Evolutionary conservation across 2,329 filamentous ascomycete species (phyloP).

Genomic region (Zopfia rhizophila): DNA sequence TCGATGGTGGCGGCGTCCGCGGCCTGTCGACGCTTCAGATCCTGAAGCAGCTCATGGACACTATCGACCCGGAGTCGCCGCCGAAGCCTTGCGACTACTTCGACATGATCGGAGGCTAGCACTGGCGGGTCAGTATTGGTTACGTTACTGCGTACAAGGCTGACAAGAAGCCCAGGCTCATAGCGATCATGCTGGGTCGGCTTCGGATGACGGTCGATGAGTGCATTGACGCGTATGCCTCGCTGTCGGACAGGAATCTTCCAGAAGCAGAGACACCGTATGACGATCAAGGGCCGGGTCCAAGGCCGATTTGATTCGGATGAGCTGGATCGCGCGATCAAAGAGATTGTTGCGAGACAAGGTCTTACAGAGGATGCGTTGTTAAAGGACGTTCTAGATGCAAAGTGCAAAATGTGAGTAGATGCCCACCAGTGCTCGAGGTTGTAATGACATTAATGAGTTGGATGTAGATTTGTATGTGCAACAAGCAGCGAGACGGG

Average conservation of each 20-base stretch:
- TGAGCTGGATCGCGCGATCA: constrained; percentile 25
- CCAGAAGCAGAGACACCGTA: constrained; percentile 17
- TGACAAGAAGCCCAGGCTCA: constrained; percentile 14
- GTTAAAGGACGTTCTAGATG: constrained; percentile 13
- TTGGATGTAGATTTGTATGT: constrained; percentile 18
- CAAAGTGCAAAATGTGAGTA: constrained; percentile 17
- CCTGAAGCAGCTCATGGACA: constrained; percentile 26
- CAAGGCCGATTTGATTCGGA: constrained; percentile 30
- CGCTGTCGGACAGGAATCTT: constrained; percentile 21
- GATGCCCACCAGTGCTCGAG: background rate
- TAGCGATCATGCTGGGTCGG: constrained; percentile 24
- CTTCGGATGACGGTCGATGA: constrained; percentile 23
- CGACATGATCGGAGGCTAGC: constrained; percentile 29
- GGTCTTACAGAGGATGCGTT: constrained; percentile 20
- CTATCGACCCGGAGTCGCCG: constrained; percentile 17
- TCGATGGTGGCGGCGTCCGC: constrained; percentile 22
- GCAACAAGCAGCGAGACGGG: constrained; percentile 22
- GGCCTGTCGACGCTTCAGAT: constrained; percentile 27
- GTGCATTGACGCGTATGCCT: constrained; percentile 21
- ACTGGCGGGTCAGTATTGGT: constrained; percentile 25
- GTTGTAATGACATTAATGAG: constrained; percentile 11
- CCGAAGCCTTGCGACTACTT: constrained; percentile 32
- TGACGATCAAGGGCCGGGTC: constrained; percentile 23
- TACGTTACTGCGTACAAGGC: background rate
- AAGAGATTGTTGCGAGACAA: constrained; percentile 23